A percentile compares a stretch with the other conserved stretches of the same genome.
These are phyloP conservation scores for Hortiboletus flavorubellus DNA, from an alignment of 768 basidiomycete genomes.

Conservation along the genomic window DNA sequence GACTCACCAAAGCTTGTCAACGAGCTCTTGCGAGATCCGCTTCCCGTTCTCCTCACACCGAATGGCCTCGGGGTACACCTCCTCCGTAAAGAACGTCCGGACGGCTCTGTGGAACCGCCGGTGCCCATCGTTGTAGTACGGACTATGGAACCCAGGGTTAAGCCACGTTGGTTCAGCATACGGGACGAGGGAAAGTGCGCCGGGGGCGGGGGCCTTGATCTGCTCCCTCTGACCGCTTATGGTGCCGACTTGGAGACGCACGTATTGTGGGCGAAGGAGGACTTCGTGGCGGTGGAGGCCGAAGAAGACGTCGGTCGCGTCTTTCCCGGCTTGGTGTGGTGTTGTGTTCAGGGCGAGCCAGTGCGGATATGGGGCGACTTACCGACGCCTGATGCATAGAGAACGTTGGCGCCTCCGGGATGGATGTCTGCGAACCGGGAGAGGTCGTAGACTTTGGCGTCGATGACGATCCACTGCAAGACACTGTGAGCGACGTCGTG, in stretches of 20 bases:
- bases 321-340: constrained; percentile 54
- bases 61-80: constrained; percentile 71
- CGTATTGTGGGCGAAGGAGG: constrained; percentile 67
- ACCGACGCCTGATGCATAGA: constrained; percentile 67
- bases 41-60: constrained; percentile 86
- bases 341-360: neutral
- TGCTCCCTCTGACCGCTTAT: constrained; percentile 54
- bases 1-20: constrained; percentile 78
- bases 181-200: constrained; percentile 70
- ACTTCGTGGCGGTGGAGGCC: constrained; percentile 83
- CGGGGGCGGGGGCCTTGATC: constrained; percentile 53
- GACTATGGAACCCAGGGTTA: constrained; percentile 57
- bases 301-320: constrained; percentile 80
- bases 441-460: constrained; percentile 79
- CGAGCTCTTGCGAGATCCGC: constrained; percentile 76
- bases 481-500: neutral
- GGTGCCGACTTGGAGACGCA: constrained; percentile 64
- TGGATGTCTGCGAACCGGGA: constrained; percentile 81
- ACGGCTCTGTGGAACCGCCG: constrained; percentile 70
- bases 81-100: constrained; percentile 72
- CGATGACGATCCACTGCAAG: constrained; percentile 74
- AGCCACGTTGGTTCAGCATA: constrained; percentile 90
- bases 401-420: constrained; percentile 77
- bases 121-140: constrained; percentile 78
- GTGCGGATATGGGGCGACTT: constrained; percentile 15